Evolutionary conservation across 2,329 filamentous ascomycete genomes (phyloP).

Genomic region (Thermoascus crustaceus): DNA sequence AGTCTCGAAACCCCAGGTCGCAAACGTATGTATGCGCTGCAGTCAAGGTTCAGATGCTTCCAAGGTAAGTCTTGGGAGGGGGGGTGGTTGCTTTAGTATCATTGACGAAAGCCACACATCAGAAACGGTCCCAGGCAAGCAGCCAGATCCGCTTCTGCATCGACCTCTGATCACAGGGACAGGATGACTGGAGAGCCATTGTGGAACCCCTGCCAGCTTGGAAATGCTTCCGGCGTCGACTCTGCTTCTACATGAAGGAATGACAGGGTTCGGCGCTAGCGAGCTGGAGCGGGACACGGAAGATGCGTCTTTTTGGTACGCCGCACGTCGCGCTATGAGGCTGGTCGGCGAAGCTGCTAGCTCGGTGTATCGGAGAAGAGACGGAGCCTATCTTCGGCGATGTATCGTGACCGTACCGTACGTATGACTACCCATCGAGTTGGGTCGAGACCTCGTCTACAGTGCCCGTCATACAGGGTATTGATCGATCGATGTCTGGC

Average conservation of each 20-base stretch:
- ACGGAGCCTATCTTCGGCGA: not conserved
- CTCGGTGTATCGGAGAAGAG: not conserved
- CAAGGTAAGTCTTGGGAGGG: not conserved
- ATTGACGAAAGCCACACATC: slow-evolving; percentile 2
- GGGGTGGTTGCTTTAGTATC: slow-evolving; percentile 2
- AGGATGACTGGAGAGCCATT: not conserved
- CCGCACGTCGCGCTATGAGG: no score
- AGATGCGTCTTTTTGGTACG: slow-evolving; percentile 1
- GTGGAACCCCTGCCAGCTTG: not conserved
- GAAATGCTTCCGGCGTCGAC: slow-evolving; percentile 1
- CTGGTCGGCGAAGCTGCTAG: no score
- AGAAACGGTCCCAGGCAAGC: slow-evolving; percentile 2
- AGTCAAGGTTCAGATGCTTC: not conserved
- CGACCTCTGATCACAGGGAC: not conserved
- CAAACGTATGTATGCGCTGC: slow-evolving; percentile 1
- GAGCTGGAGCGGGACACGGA: not conserved
- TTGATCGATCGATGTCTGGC: no score
- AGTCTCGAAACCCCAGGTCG: not conserved
- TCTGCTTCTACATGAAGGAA: not conserved
- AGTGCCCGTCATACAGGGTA: no score
- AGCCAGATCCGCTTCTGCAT: not conserved
- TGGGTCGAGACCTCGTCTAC: no score
- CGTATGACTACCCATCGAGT: no score
- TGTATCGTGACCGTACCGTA: no score
- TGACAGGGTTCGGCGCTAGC: not conserved